These are phyloP conservation scores for Phanerochaete sordida DNA, from an alignment of 768 basidiomycete species.

Conservation along the genomic window DNA sequence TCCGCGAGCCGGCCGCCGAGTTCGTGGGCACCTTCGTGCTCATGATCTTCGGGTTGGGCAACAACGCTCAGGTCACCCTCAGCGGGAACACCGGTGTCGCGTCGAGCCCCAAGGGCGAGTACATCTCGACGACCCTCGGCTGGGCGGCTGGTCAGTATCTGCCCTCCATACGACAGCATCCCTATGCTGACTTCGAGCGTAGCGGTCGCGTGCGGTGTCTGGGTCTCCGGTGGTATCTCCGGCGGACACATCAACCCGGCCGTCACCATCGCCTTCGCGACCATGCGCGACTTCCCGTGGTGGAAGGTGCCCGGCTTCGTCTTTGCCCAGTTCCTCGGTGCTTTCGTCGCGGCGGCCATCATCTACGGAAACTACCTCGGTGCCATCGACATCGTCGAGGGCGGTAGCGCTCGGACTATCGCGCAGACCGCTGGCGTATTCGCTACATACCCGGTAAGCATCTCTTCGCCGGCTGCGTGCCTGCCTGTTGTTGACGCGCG, in stretches of 20 bases:
- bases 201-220: conserved; percentile 53
- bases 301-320: conserved; percentile 73
- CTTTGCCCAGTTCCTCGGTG: conserved; percentile 62
- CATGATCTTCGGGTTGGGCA: conserved; percentile 9
- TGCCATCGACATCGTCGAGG: conserved; percentile 64
- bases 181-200: conserved; percentile 31
- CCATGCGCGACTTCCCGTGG: conserved; percentile 75
- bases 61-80: conserved; percentile 3
- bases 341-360: conserved; percentile 49
- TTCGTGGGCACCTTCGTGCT: conserved; percentile 11
- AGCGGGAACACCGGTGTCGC: not conserved
- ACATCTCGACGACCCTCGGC: conserved; percentile 48
- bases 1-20: conserved; percentile 54
- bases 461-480: not conserved
- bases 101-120: conserved; percentile 18
- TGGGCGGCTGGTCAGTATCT: conserved; percentile 44
- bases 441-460: conserved; percentile 54
- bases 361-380: conserved; percentile 65
- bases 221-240: conserved; percentile 62
- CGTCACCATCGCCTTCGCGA: conserved; percentile 64
- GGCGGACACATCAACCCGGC: conserved; percentile 57
- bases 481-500: not conserved
- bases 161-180: not conserved
- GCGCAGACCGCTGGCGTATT: conserved; percentile 55
- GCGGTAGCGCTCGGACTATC: conserved; percentile 50